These are phyloP conservation scores for Saccharomycopsis hybrid DNA, from an alignment of 1,139 yeast species.

Conservation along the genomic window DNA sequence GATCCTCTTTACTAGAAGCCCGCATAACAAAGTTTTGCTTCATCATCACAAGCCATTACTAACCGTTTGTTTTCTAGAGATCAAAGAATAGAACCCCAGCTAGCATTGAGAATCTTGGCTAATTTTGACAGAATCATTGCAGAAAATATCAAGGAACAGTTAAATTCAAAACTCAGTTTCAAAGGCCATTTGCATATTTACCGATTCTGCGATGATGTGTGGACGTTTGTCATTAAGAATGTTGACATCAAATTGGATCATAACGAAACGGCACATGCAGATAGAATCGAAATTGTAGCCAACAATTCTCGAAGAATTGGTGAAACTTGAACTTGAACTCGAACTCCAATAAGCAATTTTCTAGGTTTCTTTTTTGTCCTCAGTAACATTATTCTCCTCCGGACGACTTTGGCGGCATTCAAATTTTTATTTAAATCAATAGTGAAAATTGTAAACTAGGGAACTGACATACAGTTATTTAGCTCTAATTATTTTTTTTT, in stretches of 20 bases:
- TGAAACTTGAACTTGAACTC: slow-evolving; percentile 33
- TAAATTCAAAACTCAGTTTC: slow-evolving; percentile 74
- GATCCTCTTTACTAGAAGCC: too few species aligned
- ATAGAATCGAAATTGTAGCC: slow-evolving; percentile 94
- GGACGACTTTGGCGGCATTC: too few species aligned
- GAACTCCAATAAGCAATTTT: too few species aligned
- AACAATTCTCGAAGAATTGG: slow-evolving; percentile 82
- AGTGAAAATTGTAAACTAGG: too few species aligned
- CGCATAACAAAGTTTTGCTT: too few species aligned
- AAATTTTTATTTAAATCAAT: too few species aligned
- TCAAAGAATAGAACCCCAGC: slow-evolving; percentile 80
- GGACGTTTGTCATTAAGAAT: slow-evolving; percentile 94
- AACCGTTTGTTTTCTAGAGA: slow-evolving; percentile 32
- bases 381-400: too few species aligned
- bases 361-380: too few species aligned
- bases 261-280: slow-evolving; percentile 67
- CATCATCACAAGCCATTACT: too few species aligned
- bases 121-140: slow-evolving; percentile 87
- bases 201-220: slow-evolving; percentile 96
- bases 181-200: slow-evolving; percentile 93
- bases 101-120: slow-evolving; percentile 83
- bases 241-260: slow-evolving; percentile 76
- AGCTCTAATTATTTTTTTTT: too few species aligned
- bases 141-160: slow-evolving; percentile 69
- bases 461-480: too few species aligned